These are phyloP conservation scores for Orychophragmus violaceus DNA, from an alignment of 345 rosid genomes.

Conservation along the genomic window DNA sequence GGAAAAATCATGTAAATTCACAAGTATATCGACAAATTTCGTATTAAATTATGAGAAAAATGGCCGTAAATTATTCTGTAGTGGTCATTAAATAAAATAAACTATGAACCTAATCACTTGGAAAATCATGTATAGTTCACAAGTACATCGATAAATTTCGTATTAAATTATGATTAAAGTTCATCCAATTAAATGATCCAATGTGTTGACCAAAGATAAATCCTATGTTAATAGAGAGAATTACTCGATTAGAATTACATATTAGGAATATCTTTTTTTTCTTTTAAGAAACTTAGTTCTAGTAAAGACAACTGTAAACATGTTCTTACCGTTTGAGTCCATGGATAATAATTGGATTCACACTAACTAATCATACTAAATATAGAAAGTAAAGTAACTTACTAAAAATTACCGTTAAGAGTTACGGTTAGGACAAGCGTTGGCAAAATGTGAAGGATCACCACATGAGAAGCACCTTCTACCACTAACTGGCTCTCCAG, in stretches of 20 bases:
- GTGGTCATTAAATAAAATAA: neutral
- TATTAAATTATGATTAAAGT: neutral
- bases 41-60: constrained; percentile 3
- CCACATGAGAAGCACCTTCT: constrained; percentile 81
- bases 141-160: neutral
- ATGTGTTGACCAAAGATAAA: neutral
- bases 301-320: neutral
- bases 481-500: constrained; percentile 76
- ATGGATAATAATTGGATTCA: neutral
- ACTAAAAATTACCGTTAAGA: constrained; percentile 22
- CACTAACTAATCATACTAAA: neutral
- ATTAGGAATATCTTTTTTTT: neutral
- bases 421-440: constrained; percentile 71
- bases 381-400: neutral
- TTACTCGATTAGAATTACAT: neutral
- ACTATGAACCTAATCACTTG: constrained; percentile 6
- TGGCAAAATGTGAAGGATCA: constrained; percentile 94
- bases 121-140: neutral
- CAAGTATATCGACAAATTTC: neutral
- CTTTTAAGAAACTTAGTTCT: neutral
- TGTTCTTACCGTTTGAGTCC: neutral
- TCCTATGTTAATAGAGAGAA: neutral
- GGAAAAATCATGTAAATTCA: neutral
- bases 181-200: neutral
- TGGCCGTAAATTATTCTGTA: neutral